Conservation (phyloP, 1,284 basidiomycete genomes). For the Tylopilus sp. region DNA sequence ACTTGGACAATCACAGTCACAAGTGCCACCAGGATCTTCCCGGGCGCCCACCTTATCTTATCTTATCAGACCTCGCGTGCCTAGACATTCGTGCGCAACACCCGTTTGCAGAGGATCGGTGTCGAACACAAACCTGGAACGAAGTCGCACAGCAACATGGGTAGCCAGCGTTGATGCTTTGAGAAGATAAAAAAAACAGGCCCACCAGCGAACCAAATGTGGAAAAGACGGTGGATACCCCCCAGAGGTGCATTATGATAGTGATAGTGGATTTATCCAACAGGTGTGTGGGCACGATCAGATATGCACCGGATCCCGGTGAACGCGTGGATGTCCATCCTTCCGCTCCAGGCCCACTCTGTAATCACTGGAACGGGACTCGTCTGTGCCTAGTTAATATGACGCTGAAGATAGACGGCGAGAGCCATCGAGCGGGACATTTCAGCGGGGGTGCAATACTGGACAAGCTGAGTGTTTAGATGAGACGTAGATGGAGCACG, state of each 20-base stretch:
- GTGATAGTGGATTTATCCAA: too few relatives aligned
- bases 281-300: neutral
- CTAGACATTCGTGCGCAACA: neutral
- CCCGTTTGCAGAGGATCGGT: neutral
- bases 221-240: neutral
- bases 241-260: neutral
- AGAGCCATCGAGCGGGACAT: neutral
- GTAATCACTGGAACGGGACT: neutral
- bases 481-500: neutral
- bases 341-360: neutral
- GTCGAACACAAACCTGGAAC: neutral
- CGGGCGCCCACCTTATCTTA: slow-evolving; percentile 18
- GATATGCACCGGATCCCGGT: neutral
- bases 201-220: neutral
- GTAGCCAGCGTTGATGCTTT: neutral
- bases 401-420: neutral
- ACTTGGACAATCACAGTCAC: slow-evolving; percentile 11
- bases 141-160: neutral
- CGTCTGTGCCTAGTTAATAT: neutral
- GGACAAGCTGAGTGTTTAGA: neutral
- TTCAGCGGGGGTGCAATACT: neutral
- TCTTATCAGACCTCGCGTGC: slow-evolving; percentile 22
- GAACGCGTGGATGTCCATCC: neutral
- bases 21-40: neutral
- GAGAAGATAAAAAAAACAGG: neutral